Percentiles rank a stretch among this genome's conserved stretches.
Conservation (phyloP, 208 protist genomes). For the Histomonas meleagridis region DNA sequence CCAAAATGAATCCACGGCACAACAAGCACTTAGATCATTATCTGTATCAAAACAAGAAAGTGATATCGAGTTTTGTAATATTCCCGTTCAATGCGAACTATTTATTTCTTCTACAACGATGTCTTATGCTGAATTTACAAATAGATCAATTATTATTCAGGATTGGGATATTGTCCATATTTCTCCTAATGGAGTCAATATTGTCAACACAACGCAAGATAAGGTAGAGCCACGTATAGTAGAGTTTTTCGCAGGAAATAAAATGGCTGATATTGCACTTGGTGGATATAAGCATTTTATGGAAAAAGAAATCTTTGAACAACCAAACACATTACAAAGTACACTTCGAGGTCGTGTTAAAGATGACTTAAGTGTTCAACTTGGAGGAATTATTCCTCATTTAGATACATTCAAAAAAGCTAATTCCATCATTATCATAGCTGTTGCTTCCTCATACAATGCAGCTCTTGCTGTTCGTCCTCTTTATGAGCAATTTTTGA, state of each 20-base stretch:
- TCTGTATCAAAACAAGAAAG: too few relatives aligned
- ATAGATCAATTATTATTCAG: slow-evolving; percentile 58
- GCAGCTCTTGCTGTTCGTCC: neutral
- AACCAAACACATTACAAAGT: slow-evolving; percentile 50
- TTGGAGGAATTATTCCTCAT: neutral
- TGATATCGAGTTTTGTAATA: too few relatives aligned
- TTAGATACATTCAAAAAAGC: neutral
- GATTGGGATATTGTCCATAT: slow-evolving; percentile 58
- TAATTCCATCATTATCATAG: neutral
- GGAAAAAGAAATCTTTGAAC: slow-evolving; percentile 59
- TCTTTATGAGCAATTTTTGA: neutral
- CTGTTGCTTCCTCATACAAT: neutral
- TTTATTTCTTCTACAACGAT: neutral
- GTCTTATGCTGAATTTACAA: slow-evolving; percentile 55
- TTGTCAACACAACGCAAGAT: neutral
- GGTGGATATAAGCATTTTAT: neutral
- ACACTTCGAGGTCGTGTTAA: slow-evolving; percentile 33
- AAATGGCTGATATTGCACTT: neutral
- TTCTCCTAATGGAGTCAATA: slow-evolving; percentile 48
- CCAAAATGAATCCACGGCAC: neutral
- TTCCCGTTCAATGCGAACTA: neutral
- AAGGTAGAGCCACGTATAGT: neutral
- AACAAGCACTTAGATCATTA: neutral
- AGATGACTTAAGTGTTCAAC: neutral
- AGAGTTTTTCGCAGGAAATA: too few relatives aligned